Conservation (phyloP, 441 rosid genomes). For the Erodium trifolium region DNA sequence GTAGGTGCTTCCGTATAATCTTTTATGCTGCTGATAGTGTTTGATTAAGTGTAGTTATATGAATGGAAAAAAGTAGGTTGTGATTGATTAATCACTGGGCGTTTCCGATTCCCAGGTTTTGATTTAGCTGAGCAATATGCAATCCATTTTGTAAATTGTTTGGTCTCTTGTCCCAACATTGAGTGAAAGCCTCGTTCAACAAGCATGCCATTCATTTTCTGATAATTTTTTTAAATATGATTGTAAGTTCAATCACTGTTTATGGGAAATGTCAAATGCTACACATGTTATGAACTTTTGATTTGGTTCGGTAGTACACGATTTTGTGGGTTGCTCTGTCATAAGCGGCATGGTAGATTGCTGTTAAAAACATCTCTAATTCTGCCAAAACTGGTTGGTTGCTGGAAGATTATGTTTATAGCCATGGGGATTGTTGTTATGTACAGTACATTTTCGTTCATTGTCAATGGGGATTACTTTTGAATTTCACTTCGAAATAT, state of each 20-base stretch:
- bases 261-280: not conserved
- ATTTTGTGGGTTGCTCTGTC: conserved; percentile 4
- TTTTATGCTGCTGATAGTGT: not conserved
- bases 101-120: not conserved
- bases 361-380: not conserved
- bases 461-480: not conserved
- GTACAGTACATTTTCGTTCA: not conserved
- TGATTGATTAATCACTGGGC: not conserved
- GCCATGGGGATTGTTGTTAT: not conserved
- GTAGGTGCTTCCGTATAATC: not conserved
- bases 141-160: not conserved
- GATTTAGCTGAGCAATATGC: not conserved
- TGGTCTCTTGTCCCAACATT: not conserved
- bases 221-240: not conserved
- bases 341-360: not conserved
- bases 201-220: not conserved
- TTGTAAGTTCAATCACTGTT: not conserved
- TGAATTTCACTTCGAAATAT: not conserved
- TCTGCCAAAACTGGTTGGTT: not conserved
- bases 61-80: not conserved
- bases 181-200: not conserved
- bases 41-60: not conserved
- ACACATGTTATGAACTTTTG: not conserved
- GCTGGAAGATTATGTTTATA: conserved; percentile 1
- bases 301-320: not conserved